Conservation (phyloP, 2,329 filamentous ascomycete genomes). For the Cordyceps militaris region DNA sequence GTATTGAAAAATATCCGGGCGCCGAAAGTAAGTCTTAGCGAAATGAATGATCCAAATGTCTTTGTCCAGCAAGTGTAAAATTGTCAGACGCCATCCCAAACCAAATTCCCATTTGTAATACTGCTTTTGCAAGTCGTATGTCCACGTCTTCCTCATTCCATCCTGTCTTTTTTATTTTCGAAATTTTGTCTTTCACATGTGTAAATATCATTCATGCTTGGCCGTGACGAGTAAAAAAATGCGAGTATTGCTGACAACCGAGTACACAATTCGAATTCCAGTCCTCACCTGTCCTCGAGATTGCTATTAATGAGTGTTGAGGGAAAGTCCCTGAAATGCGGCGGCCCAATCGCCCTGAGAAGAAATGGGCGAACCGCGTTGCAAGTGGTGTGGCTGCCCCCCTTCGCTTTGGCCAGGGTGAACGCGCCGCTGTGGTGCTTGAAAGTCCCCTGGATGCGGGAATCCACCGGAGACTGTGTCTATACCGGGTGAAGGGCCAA, state of each 20-base stretch:
- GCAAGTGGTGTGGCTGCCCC: slow-evolving; percentile 28
- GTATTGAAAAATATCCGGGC: slow-evolving; percentile 11
- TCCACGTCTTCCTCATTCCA: slow-evolving; percentile 1
- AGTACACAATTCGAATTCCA: slow-evolving; percentile 8
- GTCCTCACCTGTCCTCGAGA: background rate
- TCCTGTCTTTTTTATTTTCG: slow-evolving; percentile 7
- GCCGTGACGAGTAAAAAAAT: background rate
- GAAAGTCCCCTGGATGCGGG: slow-evolving; percentile 36
- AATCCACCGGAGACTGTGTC: slow-evolving; percentile 26
- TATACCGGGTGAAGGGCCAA: slow-evolving; percentile 22
- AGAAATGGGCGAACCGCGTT: slow-evolving; percentile 34
- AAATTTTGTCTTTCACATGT: slow-evolving; percentile 6
- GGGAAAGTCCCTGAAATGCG: slow-evolving; percentile 63
- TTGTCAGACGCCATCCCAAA: slow-evolving; percentile 13
- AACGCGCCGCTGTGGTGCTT: slow-evolving; percentile 41
- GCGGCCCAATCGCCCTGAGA: slow-evolving; percentile 53
- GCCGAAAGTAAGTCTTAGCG: slow-evolving; percentile 12
- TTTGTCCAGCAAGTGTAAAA: slow-evolving; percentile 11
- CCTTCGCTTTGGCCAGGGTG: slow-evolving; percentile 33
- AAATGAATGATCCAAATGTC: slow-evolving; percentile 14
- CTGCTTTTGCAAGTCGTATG: slow-evolving; percentile 14
- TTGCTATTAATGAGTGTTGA: slow-evolving; percentile 50
- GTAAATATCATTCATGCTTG: slow-evolving; percentile 5
- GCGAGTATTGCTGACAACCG: background rate
- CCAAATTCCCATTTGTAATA: slow-evolving; percentile 6